Base-by-base conservation (phyloP, 352 stramenopile species). In the Globisporangium spinosum region DNA sequence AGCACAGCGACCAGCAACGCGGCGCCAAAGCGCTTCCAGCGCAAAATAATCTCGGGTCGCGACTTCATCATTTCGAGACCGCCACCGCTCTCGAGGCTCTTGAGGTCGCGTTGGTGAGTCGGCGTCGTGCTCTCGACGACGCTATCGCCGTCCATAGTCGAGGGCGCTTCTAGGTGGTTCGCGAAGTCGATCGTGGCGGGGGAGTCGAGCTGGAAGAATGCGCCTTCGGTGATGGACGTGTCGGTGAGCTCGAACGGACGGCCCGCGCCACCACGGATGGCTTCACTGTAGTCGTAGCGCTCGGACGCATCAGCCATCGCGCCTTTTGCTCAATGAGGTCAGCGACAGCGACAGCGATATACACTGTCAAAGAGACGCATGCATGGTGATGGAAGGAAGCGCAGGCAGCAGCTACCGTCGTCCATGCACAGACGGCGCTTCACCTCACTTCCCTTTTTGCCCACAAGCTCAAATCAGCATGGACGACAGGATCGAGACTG, bases 31-130 rank as follows among this genome's bases (percentile, higher is more conserved):
- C 69, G 69, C 25, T 71, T 71, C 60, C 58, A 72, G 2, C 64
- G 64, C 64, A 74, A 59, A 25, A 69, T 49, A 34, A 73, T 73
- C 63, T 70, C 68, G 0, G 68, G 68, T 8, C 56, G 43, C 3
- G 68, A 64, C 27, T 60, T 64, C 55, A 66, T 40, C n/a, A 51
- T 60, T 10, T 22, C 22, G 53, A 17, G 20, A 13, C 17, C 23
- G 38, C 58, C 22, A 23, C 57, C 58, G 34, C 45, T 60, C 23
- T 54, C 38, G 3, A 64, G 8, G 55, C 53, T 45, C 27, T 60
- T 29, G 15, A 25, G 17, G 15, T 67, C 45, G 29, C n/a, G 27
- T 1, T 34, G 3, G 13, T 60, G 8, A 9, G 56, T 62, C 3
- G 56, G 59, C 2, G 45, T 60, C 43, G 34, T 17, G 10, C 43